Conservation (phyloP, 2,329 filamentous ascomycete genomes). For the Stachybotrys chlorohalonatus region DNA sequence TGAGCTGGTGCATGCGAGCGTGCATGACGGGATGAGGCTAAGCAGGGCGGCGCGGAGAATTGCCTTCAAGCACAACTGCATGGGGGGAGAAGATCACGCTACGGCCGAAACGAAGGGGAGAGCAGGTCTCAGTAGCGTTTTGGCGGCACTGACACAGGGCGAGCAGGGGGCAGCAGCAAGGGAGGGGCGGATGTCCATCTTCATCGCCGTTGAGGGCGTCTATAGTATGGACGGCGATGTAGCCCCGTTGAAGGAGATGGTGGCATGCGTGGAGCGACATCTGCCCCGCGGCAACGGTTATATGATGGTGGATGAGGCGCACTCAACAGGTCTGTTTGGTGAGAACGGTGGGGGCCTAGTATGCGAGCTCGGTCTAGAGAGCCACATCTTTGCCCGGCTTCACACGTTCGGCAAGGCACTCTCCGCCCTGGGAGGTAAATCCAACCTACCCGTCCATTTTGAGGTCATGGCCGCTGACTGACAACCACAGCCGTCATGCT, state of each 20-base stretch:
- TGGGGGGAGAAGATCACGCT: conserved; percentile 12
- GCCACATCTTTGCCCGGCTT: conserved; percentile 46
- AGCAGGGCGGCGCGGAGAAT: conserved; percentile 42
- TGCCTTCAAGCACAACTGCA: conserved; percentile 49
- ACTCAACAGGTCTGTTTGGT: conserved; percentile 54
- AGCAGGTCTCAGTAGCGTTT: conserved; percentile 15
- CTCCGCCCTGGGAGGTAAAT: conserved; percentile 59
- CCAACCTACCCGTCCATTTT: background rate
- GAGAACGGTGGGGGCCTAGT: conserved; percentile 48
- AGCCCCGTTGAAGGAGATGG: conserved; percentile 52
- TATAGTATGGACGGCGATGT: conserved; percentile 84
- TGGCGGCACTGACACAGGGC: conserved; percentile 20
- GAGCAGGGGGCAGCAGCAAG: conserved; percentile 14
- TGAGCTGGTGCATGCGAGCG: conserved; percentile 67
- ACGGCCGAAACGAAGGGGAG: background rate
- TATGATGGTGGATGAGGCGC: conserved; percentile 60
- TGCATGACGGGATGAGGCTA: conserved; percentile 66
- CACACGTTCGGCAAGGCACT: conserved; percentile 62
- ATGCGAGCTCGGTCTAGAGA: conserved; percentile 44
- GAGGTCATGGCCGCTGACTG: background rate
- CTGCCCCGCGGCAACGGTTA: conserved; percentile 51
- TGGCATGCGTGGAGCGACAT: conserved; percentile 43
- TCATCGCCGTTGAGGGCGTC: conserved; percentile 60
- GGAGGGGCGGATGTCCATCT: conserved; percentile 41
- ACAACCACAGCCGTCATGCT: conserved; percentile 40